Conservation (phyloP, 2,329 filamentous ascomycete genomes). For the Byssothecium circinans region DNA sequence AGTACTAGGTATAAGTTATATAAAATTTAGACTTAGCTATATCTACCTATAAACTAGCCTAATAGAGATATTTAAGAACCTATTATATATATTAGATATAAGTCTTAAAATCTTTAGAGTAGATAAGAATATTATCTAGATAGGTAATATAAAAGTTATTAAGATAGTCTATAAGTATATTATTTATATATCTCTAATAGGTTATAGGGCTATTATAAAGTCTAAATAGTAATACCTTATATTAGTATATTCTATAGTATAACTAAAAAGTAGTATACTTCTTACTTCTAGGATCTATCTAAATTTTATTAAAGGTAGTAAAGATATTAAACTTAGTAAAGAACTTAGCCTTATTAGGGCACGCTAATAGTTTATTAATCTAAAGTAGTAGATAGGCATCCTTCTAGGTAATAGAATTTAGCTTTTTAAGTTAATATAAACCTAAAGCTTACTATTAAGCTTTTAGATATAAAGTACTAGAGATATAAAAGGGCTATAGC, state of each 20-base stretch:
- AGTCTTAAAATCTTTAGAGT: slow-evolving; percentile 1
- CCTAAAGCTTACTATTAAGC: slow-evolving; percentile 2
- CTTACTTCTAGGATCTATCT: slow-evolving; percentile 5
- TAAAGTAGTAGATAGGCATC: slow-evolving; percentile 3
- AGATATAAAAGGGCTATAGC: background rate
- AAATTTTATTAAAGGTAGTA: slow-evolving; percentile 6
- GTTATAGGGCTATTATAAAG: slow-evolving; percentile 6
- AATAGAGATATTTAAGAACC: background rate
- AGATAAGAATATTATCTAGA: slow-evolving; percentile 16
- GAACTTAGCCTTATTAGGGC: slow-evolving; percentile 5
- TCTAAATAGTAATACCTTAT: slow-evolving; percentile 12
- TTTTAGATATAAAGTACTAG: too few relatives aligned
- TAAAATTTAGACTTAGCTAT: slow-evolving; percentile 6
- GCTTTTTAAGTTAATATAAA: slow-evolving; percentile 8
- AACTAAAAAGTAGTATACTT: slow-evolving; percentile 10
- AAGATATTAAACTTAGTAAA: slow-evolving; percentile 12
- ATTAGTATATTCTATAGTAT: slow-evolving; percentile 9
- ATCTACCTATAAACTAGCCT: slow-evolving; percentile 1
- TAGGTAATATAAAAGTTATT: slow-evolving; percentile 1
- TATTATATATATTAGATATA: slow-evolving; percentile 9
- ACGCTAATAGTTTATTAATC: slow-evolving; percentile 6
- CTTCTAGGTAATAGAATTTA: slow-evolving; percentile 12
- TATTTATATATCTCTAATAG: slow-evolving; percentile 5
- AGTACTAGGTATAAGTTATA: slow-evolving; percentile 2
- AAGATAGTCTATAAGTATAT: background rate